Evolutionary conservation across 768 basidiomycete genomes (phyloP).

Genomic region (Amanita fuliginea): DNA sequence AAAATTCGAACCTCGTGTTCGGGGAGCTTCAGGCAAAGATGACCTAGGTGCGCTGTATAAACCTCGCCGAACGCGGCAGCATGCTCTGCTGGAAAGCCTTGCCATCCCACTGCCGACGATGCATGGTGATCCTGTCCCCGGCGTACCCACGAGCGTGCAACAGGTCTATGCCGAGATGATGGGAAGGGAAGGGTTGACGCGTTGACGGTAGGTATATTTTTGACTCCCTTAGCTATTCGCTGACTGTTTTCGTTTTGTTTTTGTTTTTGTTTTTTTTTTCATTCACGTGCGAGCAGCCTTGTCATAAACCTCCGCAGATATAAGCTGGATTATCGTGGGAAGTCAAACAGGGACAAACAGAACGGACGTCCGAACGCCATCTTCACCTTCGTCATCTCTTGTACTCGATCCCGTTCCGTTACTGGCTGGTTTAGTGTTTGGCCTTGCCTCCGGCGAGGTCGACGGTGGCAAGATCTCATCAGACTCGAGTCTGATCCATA

Average conservation of each 20-base stretch:
- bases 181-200: constrained; percentile 62
- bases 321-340: too few relatives aligned
- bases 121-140: constrained; percentile 26
- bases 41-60: constrained; percentile 53
- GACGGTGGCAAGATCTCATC: too few relatives aligned
- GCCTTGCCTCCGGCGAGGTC: too few relatives aligned
- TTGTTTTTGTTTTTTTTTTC: too few relatives aligned
- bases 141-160: constrained; percentile 81
- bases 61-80: constrained; percentile 84
- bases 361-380: too few relatives aligned
- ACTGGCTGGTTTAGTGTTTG: too few relatives aligned
- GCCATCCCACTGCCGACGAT: constrained; percentile 14
- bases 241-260: constrained; percentile 2
- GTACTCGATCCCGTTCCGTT: too few relatives aligned
- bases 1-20: constrained; percentile 73
- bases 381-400: too few relatives aligned
- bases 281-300: too few relatives aligned
- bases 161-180: constrained; percentile 85
- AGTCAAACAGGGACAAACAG: too few relatives aligned
- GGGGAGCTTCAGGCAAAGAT: neutral
- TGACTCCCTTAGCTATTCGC: neutral
- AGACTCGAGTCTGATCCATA: too few relatives aligned
- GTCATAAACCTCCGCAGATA: too few relatives aligned
- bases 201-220: constrained; percentile 66
- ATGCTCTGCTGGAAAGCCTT: constrained; percentile 66